phyloP scores from a whole-genome alignment of 495 filamentous ascomycete genomes.

The Zalerion maritima region DNA sequence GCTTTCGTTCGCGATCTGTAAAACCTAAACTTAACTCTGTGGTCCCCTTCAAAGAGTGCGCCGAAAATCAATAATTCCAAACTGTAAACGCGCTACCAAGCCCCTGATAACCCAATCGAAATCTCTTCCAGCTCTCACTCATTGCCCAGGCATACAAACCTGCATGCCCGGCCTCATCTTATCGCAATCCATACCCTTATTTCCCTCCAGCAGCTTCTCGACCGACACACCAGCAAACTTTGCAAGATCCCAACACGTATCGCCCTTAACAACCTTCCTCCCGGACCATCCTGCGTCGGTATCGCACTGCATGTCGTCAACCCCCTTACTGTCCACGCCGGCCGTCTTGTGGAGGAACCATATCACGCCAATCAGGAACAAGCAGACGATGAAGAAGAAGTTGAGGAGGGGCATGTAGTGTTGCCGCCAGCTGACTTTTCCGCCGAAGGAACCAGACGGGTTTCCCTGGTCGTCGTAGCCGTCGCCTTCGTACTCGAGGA shows the following conservation, averaged over 20 bases:
- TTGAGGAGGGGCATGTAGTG: conserved; percentile 21
- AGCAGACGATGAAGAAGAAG: conserved; percentile 17
- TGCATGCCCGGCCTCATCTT: conserved; percentile 10
- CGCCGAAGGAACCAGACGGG: conserved; percentile 9
- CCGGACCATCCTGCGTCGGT: conserved; percentile 9
- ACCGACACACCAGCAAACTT: conserved; percentile 10
- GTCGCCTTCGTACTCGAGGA: conserved; percentile 1
- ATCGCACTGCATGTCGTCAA: conserved; percentile 7
- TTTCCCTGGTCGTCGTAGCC: conserved; percentile 11
- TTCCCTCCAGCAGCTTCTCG: conserved; percentile 13
- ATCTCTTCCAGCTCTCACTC: too few species aligned
- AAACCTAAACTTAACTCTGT: too few species aligned
- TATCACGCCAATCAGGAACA: conserved; percentile 16
- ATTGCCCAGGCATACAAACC: conserved; percentile 14
- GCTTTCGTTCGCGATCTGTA: too few species aligned
- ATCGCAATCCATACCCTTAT: conserved; percentile 16
- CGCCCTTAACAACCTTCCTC: conserved; percentile 13
- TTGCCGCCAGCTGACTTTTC: conserved; percentile 13
- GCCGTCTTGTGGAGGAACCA: conserved; percentile 13
- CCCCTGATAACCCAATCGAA: too few species aligned
- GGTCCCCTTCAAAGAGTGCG: too few species aligned
- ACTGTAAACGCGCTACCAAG: too few species aligned
- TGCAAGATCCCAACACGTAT: conserved; percentile 20
- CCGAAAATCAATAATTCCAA: too few species aligned
- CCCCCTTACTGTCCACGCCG: background rate